Conservation (phyloP, 805 yeast species). For the Lipomyces sp. region DNA sequence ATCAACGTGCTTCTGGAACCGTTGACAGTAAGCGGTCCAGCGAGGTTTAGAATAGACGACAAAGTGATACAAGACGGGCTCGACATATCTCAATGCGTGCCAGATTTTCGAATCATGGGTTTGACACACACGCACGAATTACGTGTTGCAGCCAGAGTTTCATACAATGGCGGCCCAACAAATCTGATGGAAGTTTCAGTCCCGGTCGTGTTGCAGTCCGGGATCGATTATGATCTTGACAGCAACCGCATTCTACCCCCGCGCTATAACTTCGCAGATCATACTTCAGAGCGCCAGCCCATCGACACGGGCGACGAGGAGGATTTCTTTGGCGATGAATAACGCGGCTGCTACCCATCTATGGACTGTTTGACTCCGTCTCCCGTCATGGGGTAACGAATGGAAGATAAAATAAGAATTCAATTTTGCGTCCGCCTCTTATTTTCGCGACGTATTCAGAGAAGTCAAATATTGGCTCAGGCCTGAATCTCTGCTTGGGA, state of each 20-base stretch:
- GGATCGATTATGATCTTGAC: constrained; percentile 21
- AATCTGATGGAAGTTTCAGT: constrained; percentile 10
- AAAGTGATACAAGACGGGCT: background rate
- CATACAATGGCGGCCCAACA: constrained; percentile 19
- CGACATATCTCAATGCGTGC: background rate
- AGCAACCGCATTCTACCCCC: constrained; percentile 19
- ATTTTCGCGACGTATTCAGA: too few species aligned
- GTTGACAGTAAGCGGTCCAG: background rate
- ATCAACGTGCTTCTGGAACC: background rate
- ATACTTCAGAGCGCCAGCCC: background rate
- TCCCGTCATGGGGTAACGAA: too few species aligned
- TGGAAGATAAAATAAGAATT: too few species aligned
- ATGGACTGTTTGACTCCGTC: too few species aligned
- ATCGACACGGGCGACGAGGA: background rate
- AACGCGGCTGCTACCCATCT: background rate
- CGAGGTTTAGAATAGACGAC: background rate
- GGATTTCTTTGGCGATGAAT: background rate
- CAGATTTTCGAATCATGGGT: constrained; percentile 18
- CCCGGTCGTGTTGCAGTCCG: constrained; percentile 9
- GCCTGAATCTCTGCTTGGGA: too few species aligned
- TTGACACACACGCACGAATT: constrained; percentile 14
- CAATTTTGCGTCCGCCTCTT: too few species aligned
- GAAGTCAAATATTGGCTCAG: too few species aligned
- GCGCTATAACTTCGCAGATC: constrained; percentile 14
- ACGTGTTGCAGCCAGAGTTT: constrained; percentile 7